Evolutionary conservation across 2,329 filamentous ascomycete genomes (phyloP), one percentile per base, ranked within the genome.

Genomic region (Talaromyces sp.): DNA sequence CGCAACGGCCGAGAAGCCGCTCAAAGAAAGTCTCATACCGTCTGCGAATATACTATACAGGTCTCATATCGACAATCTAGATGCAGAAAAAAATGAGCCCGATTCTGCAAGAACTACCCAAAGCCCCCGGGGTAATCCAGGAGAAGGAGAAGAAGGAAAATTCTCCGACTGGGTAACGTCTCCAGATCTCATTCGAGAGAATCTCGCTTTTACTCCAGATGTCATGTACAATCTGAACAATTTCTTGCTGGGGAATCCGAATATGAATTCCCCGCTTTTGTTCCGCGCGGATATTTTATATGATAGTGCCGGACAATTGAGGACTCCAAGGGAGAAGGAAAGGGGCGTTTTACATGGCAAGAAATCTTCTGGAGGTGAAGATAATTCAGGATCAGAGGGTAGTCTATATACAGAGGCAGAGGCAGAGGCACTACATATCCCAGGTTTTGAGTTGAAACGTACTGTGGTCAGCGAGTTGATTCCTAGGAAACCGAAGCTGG

Each of bases 401-500:
- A 2, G 2, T 31, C 22, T 9, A 35, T 46, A 9, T 40, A 21
- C 19, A 17, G 59, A 56, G 6, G 58, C 53, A 4, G 17, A 46
- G 7, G 62, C 61, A n/a, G 58, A 66, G 11, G 56, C 64, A 5
- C 61, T 63, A 21, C 59, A 59, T 15, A 60, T 75, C 28, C 19
- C 65, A 5, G 69, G 66, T 5, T 75, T 75, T 48, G 53, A 63
- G 5, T 76, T 85, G 33, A 78, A 81, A 22, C 85, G 87, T 63
- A 84, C 84, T 1, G 79, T 96, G 19, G 82, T 96, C 7, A 82
- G 92, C 60, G 87, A 81, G 61, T 77, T 97, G 65, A 86, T 97
- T 48, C 93, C 93, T 2, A 81, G 93, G 53, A 96, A 96, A 71
- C 84, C 86, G 2, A 80, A 86, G 56, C 77, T 93, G 25, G 93